phyloP scores from a whole-genome alignment of 2,329 filamentous ascomycete genomes.

The Tolypocladium ovalisporum region DNA sequence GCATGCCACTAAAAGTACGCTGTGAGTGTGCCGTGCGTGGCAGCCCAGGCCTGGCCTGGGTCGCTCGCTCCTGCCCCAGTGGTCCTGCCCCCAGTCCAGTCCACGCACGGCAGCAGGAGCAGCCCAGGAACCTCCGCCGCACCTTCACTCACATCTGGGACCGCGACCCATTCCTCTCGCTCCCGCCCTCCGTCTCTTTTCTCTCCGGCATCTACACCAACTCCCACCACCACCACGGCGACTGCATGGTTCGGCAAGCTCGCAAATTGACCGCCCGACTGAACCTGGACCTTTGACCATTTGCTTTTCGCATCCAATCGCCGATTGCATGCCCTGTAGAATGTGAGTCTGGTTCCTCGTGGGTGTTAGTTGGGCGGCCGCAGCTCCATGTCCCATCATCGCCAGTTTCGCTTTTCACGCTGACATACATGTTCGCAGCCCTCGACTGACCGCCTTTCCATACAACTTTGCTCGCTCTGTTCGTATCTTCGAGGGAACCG shows the following conservation, averaged over 20 bases:
- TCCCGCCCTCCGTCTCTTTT: conserved; percentile 8
- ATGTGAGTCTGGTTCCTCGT: conserved; percentile 2
- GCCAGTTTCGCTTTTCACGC: background rate
- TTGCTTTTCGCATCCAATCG: conserved; percentile 1
- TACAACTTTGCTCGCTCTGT: background rate
- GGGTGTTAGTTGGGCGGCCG: conserved; percentile 5
- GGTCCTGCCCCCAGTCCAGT: background rate
- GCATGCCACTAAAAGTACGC: background rate
- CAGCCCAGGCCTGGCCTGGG: background rate
- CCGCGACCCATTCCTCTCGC: conserved; percentile 15
- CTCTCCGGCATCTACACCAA: conserved; percentile 13
- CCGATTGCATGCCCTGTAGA: background rate
- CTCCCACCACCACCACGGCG: conserved; percentile 6
- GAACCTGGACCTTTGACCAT: background rate
- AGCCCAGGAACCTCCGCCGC: conserved; percentile 11
- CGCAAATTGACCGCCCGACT: conserved; percentile 3
- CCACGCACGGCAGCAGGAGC: conserved; percentile 1
- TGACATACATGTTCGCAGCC: background rate
- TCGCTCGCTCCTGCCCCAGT: background rate
- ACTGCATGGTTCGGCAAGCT: conserved; percentile 4
- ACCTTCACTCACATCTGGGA: conserved; percentile 11
- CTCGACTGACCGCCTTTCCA: background rate
- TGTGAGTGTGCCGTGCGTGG: background rate
- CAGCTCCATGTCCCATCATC: background rate
- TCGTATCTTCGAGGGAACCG: background rate